A percentile compares a stretch with the other conserved stretches of the same genome.
Evolutionary conservation across 352 stramenopile genomes (phyloP).

Genomic region (Pythium myriotylum): DNA sequence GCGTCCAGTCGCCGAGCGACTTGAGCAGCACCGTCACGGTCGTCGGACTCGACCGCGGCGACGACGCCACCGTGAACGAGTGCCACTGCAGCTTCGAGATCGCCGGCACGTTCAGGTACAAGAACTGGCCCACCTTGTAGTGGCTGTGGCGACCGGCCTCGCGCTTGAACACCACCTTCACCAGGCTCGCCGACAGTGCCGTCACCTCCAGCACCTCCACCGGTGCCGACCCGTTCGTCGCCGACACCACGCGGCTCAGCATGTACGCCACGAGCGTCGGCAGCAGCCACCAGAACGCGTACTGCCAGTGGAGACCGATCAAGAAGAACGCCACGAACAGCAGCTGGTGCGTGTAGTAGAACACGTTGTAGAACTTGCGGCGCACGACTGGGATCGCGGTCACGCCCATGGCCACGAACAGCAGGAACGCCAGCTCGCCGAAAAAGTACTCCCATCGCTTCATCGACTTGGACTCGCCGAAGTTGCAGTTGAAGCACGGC

Average conservation of each 20-base stretch:
- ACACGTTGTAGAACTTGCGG: slow-evolving; percentile 41
- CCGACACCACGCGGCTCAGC: slow-evolving; percentile 36
- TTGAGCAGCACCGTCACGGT: too few species aligned
- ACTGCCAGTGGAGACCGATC: slow-evolving; percentile 39
- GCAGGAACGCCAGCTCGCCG: slow-evolving; percentile 39
- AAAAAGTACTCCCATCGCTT: slow-evolving; percentile 45
- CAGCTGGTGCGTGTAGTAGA: slow-evolving; percentile 45
- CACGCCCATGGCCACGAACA: slow-evolving; percentile 38
- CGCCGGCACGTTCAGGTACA: too few species aligned
- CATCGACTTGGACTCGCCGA: slow-evolving; percentile 18
- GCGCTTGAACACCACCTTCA: slow-evolving; percentile 42
- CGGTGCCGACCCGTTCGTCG: slow-evolving; percentile 26
- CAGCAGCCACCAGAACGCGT: slow-evolving; percentile 41
- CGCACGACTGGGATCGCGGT: slow-evolving; percentile 42
- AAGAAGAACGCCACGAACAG: slow-evolving; percentile 38
- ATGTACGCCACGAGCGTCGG: slow-evolving; percentile 43
- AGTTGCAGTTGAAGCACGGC: slow-evolving; percentile 44
- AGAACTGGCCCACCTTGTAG: slow-evolving; percentile 45
- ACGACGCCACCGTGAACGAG: slow-evolving; percentile 50
- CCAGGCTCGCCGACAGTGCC: slow-evolving; percentile 26
- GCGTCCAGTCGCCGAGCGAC: too few species aligned
- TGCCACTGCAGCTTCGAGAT: slow-evolving; percentile 63
- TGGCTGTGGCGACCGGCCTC: slow-evolving; percentile 14
- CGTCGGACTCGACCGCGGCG: slow-evolving; percentile 25
- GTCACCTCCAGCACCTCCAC: slow-evolving; percentile 35